Conservation (phyloP, 2,329 filamentous ascomycete species). For the Cladosporium sp. region DNA sequence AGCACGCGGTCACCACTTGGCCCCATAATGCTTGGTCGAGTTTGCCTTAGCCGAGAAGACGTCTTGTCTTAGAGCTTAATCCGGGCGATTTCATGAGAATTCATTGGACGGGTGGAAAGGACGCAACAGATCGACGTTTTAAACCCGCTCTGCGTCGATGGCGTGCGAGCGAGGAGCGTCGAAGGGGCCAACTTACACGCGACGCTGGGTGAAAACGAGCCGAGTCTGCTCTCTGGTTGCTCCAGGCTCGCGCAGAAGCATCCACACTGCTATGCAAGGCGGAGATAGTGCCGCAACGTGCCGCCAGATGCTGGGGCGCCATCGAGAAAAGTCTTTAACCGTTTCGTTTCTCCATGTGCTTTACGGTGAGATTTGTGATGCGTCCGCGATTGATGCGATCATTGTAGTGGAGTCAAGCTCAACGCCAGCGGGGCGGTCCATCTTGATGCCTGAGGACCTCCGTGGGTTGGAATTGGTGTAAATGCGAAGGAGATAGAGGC, state of each 20-base stretch:
- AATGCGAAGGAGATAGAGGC: no score
- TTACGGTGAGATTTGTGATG: not conserved
- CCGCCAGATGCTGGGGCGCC: not conserved
- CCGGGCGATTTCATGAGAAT: not conserved
- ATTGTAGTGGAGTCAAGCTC: constrained; percentile 8
- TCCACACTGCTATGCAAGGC: not conserved
- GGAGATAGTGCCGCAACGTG: not conserved
- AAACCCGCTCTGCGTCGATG: constrained; percentile 8
- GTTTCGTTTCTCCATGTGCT: not conserved
- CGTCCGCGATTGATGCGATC: not conserved
- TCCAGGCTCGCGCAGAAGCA: not conserved
- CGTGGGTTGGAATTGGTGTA: not conserved
- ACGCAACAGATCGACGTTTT: constrained; percentile 8
- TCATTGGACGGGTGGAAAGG: constrained; percentile 1
- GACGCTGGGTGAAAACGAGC: not conserved
- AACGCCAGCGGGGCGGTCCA: not conserved
- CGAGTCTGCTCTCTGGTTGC: not conserved
- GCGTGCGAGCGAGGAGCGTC: not conserved
- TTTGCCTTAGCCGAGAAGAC: constrained; percentile 10
- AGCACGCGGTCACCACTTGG: not conserved
- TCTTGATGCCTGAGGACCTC: not conserved
- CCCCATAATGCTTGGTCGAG: constrained; percentile 7
- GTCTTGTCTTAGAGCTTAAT: not conserved
- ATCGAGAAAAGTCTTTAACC: constrained; percentile 7
- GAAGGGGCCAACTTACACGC: not conserved